Base-by-base conservation (phyloP, 495 filamentous ascomycete species). In the Lophiostoma macrostomum region DNA sequence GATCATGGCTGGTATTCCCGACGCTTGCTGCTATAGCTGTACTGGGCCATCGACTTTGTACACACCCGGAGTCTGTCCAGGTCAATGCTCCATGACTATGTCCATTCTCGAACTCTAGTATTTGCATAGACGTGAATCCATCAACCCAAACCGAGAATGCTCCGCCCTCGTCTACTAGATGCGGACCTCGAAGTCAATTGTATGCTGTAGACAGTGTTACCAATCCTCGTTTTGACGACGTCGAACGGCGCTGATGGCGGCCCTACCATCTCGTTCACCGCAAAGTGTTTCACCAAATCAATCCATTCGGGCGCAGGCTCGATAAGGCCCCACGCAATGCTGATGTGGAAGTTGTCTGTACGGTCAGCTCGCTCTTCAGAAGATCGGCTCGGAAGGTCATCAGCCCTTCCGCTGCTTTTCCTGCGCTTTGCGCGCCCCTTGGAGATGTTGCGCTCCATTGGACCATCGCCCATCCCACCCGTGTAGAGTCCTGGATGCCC, bases 401-500 rank as follows among this genome's bases (percentile, higher is more conserved):
- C 34, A 22, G 24, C 12, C 14, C 13, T 11, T 13, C 18, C 10
- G 25, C 12, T 49, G 23, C 54, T 60, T 4, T 44, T 49, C 8
- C 56, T 56, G 16, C 56, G 47, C 37, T 22, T 57, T 10, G 22
- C n/a, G 24, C 12, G 20, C 1, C 16, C 20, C 13, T 4, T 22
- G 37, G 32, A 12, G 2, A 31, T 43, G 27, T 60, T 50, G 25
- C 11, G 31, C 43, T 53, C 49, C 37, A 58, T 50, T 8, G 42
- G 38, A 24, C 50, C 62, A 34, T 52, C 47, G 14, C 54, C 56
- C n/a, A 20, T 28, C 16, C 39, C 40, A 29, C 41, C 53, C 1
- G 36, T 55, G 64, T 96, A 95, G 0, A 97, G 77, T n/a, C 79
- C 64, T 1, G 87, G 86, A 65, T 95, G 90, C 0, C 72, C 74